Evolutionary conservation across 352 stramenopile species (phyloP).

Genomic region (Lagenidium sp.): DNA sequence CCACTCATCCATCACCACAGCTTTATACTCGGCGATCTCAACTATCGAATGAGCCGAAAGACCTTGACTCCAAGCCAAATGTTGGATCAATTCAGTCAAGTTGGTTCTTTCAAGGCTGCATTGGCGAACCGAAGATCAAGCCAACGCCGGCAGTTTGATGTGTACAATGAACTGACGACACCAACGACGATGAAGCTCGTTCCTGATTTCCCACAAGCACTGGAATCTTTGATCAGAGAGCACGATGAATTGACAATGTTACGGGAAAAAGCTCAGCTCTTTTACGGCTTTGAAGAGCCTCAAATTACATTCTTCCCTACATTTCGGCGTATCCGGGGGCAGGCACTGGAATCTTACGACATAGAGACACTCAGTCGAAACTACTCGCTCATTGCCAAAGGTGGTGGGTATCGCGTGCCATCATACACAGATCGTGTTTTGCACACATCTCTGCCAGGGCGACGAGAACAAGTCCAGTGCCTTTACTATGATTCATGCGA

Average conservation of each 20-base stretch:
- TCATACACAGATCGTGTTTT: slow-evolving; percentile 89
- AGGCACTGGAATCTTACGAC: slow-evolving; percentile 25
- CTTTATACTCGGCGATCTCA: slow-evolving; percentile 87
- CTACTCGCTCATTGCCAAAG: slow-evolving; percentile 50
- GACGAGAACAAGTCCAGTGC: slow-evolving; percentile 41
- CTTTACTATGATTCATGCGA: slow-evolving; percentile 77
- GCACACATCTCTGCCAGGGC: slow-evolving; percentile 61
- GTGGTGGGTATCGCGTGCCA: slow-evolving; percentile 64
- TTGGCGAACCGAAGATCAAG: no score
- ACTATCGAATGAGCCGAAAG: slow-evolving; percentile 74
- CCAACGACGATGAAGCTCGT: slow-evolving; percentile 5
- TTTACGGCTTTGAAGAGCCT: slow-evolving; percentile 69
- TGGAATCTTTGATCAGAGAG: slow-evolving; percentile 36
- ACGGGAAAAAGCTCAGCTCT: slow-evolving; percentile 58
- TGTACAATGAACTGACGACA: slow-evolving; percentile 7
- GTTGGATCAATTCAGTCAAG: slow-evolving; percentile 22
- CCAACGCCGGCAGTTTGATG: neutral
- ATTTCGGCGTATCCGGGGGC: slow-evolving; percentile 60
- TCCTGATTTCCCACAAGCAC: slow-evolving; percentile 3
- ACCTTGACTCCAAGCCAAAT: slow-evolving; percentile 37
- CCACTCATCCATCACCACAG: slow-evolving; percentile 77
- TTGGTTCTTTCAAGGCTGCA: slow-evolving; percentile 3
- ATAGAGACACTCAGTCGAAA: slow-evolving; percentile 29
- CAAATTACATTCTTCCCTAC: slow-evolving; percentile 69
- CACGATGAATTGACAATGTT: slow-evolving; percentile 69